Evolutionary conservation across 1,139 yeast species (phyloP), one percentile per base, ranked within the genome.

Genomic region (Blastobotrys proliferans): DNA sequence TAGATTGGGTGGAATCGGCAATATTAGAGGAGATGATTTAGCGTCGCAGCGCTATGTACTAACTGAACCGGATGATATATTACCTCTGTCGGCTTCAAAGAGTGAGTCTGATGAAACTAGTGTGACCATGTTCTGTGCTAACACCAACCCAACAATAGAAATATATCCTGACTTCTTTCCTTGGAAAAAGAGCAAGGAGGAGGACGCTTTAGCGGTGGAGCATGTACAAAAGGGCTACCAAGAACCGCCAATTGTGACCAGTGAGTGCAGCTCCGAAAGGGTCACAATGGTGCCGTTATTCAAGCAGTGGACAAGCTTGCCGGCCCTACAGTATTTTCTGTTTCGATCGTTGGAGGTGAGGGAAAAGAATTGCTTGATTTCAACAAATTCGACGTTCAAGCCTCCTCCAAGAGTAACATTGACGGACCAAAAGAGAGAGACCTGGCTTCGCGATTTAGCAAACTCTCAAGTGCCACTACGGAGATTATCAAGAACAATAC

Each of bases 401-500:
- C 84, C 84, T 20, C 96, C 94, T 0, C 90, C 92, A 9, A 69
- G 96, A 50, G 95, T 90, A 16, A 90, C 97, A 0, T 66, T 90
- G 26, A 88, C 97, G 0, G 94, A 90, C 45, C 83, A 82, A 58
- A 84, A 85, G 58, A 74, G 82, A 49, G 95, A 87, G 51, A 70
- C 79, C 1, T 90, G 98, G 98, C 67, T 90, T 38, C 73, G 74
- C 43, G 95, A 87, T 56, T 68, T 90, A 43, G 85, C 94, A 1
- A 74, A 83, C 44, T 76, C 82, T 0, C 64, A 69, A 14, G 72
- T 83, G 0, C 85, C 95, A 0, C 65, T 90, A 38, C 69, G 75
- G 41, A 77, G 76, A 46, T 73, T 90, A 2, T 76, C 94, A 1
- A 74, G 83, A 43, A 84, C 88, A 27, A 76, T 90, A n/a, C 97